phyloP scores from a whole-genome alignment of 1,139 yeast species.

The Hanseniaspora gamundiae region DNA sequence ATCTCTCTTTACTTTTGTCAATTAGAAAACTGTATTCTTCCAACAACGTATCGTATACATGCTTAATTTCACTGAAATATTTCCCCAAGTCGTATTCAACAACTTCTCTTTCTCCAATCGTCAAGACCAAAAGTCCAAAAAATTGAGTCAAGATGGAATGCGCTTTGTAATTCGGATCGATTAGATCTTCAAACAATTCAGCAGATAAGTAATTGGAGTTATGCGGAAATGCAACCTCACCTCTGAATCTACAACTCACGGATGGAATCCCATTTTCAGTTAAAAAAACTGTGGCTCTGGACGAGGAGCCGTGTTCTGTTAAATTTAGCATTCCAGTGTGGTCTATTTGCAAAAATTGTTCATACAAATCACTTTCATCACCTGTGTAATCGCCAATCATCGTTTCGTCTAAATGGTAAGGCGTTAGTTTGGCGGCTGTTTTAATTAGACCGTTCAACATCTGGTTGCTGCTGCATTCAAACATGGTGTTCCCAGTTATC shows the following conservation, averaged over 20 bases:
- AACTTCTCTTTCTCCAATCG: slow-evolving; percentile 44
- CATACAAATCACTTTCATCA: slow-evolving; percentile 10
- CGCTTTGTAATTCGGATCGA: slow-evolving; percentile 39
- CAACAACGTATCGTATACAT: slow-evolving; percentile 10
- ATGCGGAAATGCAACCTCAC: slow-evolving; percentile 29
- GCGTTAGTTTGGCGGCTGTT: slow-evolving; percentile 27
- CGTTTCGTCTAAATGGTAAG: slow-evolving; percentile 20
- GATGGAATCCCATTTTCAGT: slow-evolving; percentile 40
- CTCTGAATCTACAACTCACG: slow-evolving; percentile 29
- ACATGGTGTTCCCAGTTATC: slow-evolving; percentile 14
- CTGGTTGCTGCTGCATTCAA: slow-evolving; percentile 31
- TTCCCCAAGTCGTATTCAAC: slow-evolving; percentile 21
- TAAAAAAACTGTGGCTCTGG: slow-evolving; percentile 37
- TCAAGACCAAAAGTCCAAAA: slow-evolving; percentile 41
- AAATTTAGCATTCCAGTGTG: background rate
- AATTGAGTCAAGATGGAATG: slow-evolving; percentile 50
- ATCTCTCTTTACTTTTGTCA: background rate
- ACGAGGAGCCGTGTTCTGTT: slow-evolving; percentile 25
- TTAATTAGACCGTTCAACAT: slow-evolving; percentile 27
- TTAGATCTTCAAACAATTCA: slow-evolving; percentile 41
- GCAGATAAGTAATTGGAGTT: slow-evolving; percentile 51
- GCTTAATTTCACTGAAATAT: slow-evolving; percentile 23
- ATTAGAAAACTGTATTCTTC: background rate
- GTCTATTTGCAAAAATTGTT: background rate
- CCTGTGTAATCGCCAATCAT: slow-evolving; percentile 24